phyloP scores from a whole-genome alignment of 1,284 basidiomycete genomes.

The Ceratobasidium papillatum region DNA sequence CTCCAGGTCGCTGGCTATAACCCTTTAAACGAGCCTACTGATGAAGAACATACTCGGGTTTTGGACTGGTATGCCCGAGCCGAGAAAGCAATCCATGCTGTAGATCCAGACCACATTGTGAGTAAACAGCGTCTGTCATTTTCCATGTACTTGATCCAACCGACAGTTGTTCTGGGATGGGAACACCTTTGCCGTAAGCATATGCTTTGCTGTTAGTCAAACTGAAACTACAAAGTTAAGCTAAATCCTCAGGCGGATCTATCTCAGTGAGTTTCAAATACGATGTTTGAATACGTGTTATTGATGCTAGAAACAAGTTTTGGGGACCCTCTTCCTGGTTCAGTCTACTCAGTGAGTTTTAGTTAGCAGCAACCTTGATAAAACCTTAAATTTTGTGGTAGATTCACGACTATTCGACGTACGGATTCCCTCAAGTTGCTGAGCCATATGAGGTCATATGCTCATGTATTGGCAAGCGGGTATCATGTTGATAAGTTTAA shows the following conservation, averaged over 20 bases:
- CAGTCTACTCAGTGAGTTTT: constrained; percentile 50
- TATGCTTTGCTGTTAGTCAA: background rate
- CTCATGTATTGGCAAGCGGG: no score
- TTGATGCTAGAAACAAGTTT: constrained; percentile 28
- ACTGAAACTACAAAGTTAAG: background rate
- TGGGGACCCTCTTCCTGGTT: constrained; percentile 50
- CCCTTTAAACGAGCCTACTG: constrained; percentile 58
- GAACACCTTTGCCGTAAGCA: constrained; percentile 54
- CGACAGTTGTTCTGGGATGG: constrained; percentile 47
- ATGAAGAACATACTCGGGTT: constrained; percentile 51
- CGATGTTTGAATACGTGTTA: background rate
- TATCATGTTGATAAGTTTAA: background rate
- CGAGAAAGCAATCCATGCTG: constrained; percentile 55
- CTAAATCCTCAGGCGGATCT: constrained; percentile 31
- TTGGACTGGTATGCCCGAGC: constrained; percentile 54
- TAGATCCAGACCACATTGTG: constrained; percentile 56
- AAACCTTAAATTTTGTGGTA: background rate
- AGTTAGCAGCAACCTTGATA: background rate
- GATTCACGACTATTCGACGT: constrained; percentile 55
- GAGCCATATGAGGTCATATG: constrained; percentile 49
- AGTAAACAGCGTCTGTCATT: constrained; percentile 36
- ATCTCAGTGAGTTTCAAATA: constrained; percentile 34
- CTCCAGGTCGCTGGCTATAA: constrained; percentile 51
- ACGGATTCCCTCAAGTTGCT: constrained; percentile 54
- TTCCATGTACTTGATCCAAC: background rate